A percentile compares a stretch with the other conserved stretches of the same genome.
These are phyloP conservation scores for Nakazawaea ishiwadae DNA, from an alignment of 805 yeast genomes.

Conservation along the genomic window DNA sequence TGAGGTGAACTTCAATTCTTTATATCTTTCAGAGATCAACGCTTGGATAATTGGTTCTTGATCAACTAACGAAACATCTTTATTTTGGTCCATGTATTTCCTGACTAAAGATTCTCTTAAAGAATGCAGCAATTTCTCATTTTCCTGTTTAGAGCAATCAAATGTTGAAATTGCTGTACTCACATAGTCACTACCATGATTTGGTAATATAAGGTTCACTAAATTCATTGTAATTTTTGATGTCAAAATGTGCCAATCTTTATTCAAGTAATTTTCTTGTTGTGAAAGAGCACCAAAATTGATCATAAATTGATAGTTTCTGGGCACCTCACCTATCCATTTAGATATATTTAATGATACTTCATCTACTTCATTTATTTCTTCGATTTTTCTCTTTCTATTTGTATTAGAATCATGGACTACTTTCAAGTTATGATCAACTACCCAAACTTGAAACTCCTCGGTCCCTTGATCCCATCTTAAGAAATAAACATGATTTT, in stretches of 20 bases:
- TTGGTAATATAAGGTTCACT: slow-evolving; percentile 24
- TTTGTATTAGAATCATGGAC: neutral
- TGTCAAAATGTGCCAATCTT: slow-evolving; percentile 24
- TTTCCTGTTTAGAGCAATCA: slow-evolving; percentile 47
- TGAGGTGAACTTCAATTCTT: slow-evolving; percentile 36
- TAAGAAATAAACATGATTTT: slow-evolving; percentile 28
- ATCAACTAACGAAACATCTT: neutral
- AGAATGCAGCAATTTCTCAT: slow-evolving; percentile 32
- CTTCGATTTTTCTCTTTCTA: slow-evolving; percentile 2
- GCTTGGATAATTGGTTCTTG: slow-evolving; percentile 28
- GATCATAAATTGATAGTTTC: slow-evolving; percentile 33
- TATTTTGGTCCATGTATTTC: slow-evolving; percentile 3
- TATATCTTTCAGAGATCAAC: slow-evolving; percentile 21
- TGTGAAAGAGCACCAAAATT: slow-evolving; percentile 18
- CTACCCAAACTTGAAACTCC: slow-evolving; percentile 20
- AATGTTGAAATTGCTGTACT: slow-evolving; percentile 35
- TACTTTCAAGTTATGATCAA: slow-evolving; percentile 9
- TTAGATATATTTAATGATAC: slow-evolving; percentile 24
- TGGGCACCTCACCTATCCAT: slow-evolving; percentile 24
- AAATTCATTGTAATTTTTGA: slow-evolving; percentile 21
- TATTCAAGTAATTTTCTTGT: slow-evolving; percentile 15
- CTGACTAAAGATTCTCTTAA: slow-evolving; percentile 28
- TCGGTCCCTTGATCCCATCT: slow-evolving; percentile 34
- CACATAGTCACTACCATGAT: slow-evolving; percentile 3
- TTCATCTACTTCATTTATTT: slow-evolving; percentile 25